Percentiles rank a stretch among this genome's conserved stretches.
Conservation (phyloP, 352 stramenopile genomes). For the Globisporangium spiculum region DNA sequence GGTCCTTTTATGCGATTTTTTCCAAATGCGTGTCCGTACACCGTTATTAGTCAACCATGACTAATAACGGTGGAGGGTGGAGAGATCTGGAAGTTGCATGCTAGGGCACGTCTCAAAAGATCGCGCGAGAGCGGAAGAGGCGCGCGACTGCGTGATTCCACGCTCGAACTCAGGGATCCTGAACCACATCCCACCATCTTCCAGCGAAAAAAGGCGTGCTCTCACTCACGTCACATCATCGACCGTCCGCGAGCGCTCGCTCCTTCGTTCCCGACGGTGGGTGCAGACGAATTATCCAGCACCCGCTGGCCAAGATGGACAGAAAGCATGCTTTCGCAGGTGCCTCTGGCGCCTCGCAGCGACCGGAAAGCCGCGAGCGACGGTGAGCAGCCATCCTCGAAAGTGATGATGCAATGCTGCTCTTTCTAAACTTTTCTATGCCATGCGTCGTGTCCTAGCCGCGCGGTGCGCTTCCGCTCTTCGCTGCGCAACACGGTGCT, state of each 20-base stretch:
- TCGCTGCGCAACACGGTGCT: conserved; percentile 78
- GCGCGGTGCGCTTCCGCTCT: conserved; percentile 50
- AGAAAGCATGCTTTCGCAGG: not conserved
- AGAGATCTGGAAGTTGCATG: too few species aligned
- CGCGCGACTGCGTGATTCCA: not conserved
- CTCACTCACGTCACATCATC: not conserved
- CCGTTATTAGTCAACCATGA: too few species aligned
- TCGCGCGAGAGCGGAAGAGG: not conserved
- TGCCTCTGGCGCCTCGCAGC: not conserved
- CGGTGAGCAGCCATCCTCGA: not conserved
- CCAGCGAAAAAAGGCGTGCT: not conserved
- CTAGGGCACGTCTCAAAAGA: too few species aligned
- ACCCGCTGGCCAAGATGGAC: conserved; percentile 7
- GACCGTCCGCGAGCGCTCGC: not conserved
- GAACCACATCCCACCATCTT: not conserved
- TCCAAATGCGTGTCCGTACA: not conserved
- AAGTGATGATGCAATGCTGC: not conserved
- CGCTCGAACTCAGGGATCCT: not conserved
- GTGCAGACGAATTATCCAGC: not conserved
- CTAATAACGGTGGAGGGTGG: too few species aligned
- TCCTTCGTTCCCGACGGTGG: not conserved
- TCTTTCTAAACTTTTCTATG: not conserved
- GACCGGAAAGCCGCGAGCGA: conserved; percentile 13
- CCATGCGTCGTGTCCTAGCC: not conserved
- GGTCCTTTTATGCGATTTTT: not conserved